Percentiles rank a stretch among this genome's conserved stretches.
These are phyloP conservation scores for Talaromyces rugulosus DNA, from an alignment of 2,329 filamentous ascomycete genomes.

Conservation along the genomic window DNA sequence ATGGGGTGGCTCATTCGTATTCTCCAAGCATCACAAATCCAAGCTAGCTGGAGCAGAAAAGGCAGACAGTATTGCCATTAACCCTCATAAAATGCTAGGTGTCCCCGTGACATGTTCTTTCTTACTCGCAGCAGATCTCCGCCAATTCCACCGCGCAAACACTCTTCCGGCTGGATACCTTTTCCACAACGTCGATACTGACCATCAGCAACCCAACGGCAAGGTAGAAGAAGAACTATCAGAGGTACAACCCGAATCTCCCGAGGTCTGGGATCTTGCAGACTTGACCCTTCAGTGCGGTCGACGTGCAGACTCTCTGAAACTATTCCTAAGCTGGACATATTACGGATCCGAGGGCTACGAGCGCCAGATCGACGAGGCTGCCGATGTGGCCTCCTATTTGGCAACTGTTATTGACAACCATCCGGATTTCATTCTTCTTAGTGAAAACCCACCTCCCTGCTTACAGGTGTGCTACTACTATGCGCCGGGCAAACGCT, in stretches of 20 bases:
- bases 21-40: conserved; percentile 59
- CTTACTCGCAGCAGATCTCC: conserved; percentile 72
- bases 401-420: conserved; percentile 59
- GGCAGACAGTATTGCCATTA: conserved; percentile 80
- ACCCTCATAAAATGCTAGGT: conserved; percentile 97
- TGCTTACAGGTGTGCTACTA: conserved; percentile 97
- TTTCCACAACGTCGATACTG: conserved; percentile 59
- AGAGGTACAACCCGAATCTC: conserved; percentile 29
- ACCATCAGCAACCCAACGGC: conserved; percentile 18
- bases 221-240: conserved; percentile 19
- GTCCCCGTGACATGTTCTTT: conserved; percentile 89
- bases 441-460: conserved; percentile 72
- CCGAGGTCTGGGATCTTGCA: conserved; percentile 79
- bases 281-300: conserved; percentile 94
- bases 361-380: conserved; percentile 63
- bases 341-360: conserved; percentile 82
- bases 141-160: conserved; percentile 75
- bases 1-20: conserved; percentile 83
- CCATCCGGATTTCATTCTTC: conserved; percentile 61
- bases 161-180: conserved; percentile 83
- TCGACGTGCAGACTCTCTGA: conserved; percentile 76
- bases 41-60: conserved; percentile 68
- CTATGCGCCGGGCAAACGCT: conserved; percentile 58
- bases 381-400: conserved; percentile 66
- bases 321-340: conserved; percentile 82